Evolutionary conservation across 2,329 filamentous ascomycete genomes (phyloP).

Genomic region (Sporothrix variecibatus): DNA sequence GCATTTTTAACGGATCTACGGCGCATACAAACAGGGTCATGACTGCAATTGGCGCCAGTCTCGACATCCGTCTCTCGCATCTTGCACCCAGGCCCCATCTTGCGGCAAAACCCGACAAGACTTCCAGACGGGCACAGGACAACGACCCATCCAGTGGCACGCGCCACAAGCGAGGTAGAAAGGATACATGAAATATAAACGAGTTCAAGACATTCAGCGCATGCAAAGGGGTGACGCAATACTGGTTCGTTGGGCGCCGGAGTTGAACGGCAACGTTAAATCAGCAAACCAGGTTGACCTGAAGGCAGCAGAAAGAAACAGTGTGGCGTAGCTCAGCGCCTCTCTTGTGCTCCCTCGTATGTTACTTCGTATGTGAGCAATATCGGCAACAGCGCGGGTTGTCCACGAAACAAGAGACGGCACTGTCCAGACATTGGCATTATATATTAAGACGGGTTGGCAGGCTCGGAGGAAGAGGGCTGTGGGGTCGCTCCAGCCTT

Average conservation of each 20-base stretch:
- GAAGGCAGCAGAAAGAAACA: not conserved
- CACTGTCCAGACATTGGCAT: not conserved
- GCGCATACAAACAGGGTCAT: not conserved
- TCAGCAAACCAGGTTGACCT: not conserved
- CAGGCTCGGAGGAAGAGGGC: not conserved
- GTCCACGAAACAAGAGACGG: not conserved
- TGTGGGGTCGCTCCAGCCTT: not conserved
- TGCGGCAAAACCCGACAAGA: not conserved
- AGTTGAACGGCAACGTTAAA: not conserved
- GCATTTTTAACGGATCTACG: not conserved
- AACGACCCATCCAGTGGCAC: not conserved
- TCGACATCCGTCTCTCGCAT: not conserved
- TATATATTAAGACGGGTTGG: slow-evolving; percentile 5
- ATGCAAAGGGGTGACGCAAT: slow-evolving; percentile 2
- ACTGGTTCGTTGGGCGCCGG: not conserved
- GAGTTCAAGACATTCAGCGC: not conserved
- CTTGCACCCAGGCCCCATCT: not conserved
- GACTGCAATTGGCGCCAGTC: no score
- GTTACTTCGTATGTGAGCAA: not conserved
- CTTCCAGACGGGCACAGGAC: not conserved
- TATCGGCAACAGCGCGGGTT: slow-evolving; percentile 1
- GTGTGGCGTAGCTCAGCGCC: not conserved
- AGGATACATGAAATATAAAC: not conserved
- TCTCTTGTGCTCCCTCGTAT: not conserved
- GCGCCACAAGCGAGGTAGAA: not conserved